phyloP scores from a whole-genome alignment of 805 yeast species.

The Tetrapisispora arboricola region DNA sequence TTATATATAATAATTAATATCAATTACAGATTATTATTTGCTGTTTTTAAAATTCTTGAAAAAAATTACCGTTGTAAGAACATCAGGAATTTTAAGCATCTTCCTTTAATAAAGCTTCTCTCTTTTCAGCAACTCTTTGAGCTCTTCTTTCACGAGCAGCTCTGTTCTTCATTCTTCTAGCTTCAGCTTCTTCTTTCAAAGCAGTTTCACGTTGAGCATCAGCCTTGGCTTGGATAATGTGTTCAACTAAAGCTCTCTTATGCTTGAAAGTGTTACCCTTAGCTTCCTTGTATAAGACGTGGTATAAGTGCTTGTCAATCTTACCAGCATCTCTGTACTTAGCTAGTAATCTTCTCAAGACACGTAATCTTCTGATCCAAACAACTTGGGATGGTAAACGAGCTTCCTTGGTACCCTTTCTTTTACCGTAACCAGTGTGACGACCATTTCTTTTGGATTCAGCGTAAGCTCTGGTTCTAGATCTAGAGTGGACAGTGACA shows the following conservation, averaged over 20 bases:
- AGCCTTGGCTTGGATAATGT: slow-evolving; percentile 99
- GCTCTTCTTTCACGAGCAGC: slow-evolving; percentile 99
- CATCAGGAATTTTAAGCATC: slow-evolving; percentile 33
- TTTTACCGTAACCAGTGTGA: slow-evolving; percentile 99
- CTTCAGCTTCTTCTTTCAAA: slow-evolving; percentile 97
- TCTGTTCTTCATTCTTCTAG: slow-evolving; percentile 97
- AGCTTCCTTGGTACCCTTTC: slow-evolving; percentile 99
- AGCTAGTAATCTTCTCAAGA: slow-evolving; percentile 94
- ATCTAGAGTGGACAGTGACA: slow-evolving; percentile 92
- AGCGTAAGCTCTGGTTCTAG: slow-evolving; percentile 95
- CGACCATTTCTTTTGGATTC: slow-evolving; percentile 98
- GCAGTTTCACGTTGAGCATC: slow-evolving; percentile 99
- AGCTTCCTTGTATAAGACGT: slow-evolving; percentile 90
- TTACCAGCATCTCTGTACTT: slow-evolving; percentile 99
- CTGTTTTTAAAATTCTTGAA: not conserved
- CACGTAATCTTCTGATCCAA: slow-evolving; percentile 99
- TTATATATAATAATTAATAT: not conserved
- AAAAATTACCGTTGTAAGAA: not conserved
- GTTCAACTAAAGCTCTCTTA: slow-evolving; percentile 99
- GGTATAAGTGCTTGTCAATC: slow-evolving; percentile 99
- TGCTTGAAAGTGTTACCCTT: slow-evolving; percentile 99
- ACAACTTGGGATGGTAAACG: slow-evolving; percentile 97
- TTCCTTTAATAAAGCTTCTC: slow-evolving; percentile 85
- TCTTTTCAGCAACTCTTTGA: slow-evolving; percentile 94
- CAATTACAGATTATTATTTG: not conserved